These are phyloP conservation scores for Fagopyrum homotropicum DNA, from an alignment of 148 eudicot genomes.

Conservation along the genomic window DNA sequence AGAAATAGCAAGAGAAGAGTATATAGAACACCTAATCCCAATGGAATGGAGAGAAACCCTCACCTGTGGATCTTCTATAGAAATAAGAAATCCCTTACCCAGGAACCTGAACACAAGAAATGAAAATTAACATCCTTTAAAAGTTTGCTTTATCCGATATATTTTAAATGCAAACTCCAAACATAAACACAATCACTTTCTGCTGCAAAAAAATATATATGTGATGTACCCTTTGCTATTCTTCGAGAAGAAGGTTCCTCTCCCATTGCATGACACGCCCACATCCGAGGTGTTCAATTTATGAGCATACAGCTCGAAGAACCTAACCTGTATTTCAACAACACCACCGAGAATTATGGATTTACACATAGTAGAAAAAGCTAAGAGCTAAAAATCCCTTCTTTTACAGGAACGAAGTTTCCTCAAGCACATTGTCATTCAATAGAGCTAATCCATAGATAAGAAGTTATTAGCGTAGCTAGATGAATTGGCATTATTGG, in stretches of 20 bases:
- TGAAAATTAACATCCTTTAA: slow-evolving; percentile 1
- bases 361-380: neutral
- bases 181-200: neutral
- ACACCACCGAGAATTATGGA: slow-evolving; percentile 2
- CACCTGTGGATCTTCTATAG: slow-evolving; percentile 97
- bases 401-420: neutral
- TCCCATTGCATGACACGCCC: slow-evolving; percentile 83
- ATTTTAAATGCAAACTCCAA: neutral
- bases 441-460: neutral
- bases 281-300: slow-evolving; percentile 79
- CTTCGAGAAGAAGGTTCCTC: slow-evolving; percentile 67
- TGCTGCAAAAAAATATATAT: neutral
- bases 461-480: neutral
- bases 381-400: neutral
- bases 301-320: slow-evolving; percentile 86
- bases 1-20: neutral
- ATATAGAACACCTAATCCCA: neutral
- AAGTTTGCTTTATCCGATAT: neutral
- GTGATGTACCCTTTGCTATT: slow-evolving; percentile 58
- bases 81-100: slow-evolving; percentile 48
- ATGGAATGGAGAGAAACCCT: neutral
- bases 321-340: slow-evolving; percentile 45
- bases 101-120: slow-evolving; percentile 43
- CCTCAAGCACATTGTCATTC: neutral
- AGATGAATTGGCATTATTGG: neutral